A percentile compares a stretch with the other conserved stretches of the same genome.
These are phyloP conservation scores for Colletotrichum sublineola DNA, from an alignment of 2,329 filamentous ascomycete genomes.

Conservation along the genomic window DNA sequence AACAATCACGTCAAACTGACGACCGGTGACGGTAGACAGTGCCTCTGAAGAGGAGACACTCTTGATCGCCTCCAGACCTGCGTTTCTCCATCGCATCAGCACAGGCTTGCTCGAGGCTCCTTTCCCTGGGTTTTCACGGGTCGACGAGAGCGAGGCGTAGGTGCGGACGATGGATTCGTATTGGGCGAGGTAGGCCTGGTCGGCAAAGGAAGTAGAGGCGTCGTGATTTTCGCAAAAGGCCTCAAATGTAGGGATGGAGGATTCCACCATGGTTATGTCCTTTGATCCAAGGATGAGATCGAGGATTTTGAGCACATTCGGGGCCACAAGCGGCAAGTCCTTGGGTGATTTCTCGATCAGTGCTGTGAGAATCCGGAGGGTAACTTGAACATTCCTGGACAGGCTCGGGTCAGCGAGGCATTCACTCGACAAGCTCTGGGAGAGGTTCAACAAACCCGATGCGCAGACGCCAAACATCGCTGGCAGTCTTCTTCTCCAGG, in stretches of 20 bases:
- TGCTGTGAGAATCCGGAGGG: constrained; percentile 89
- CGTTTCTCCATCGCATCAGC: constrained; percentile 81
- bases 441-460: constrained; percentile 75
- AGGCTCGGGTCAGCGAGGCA: constrained; percentile 10
- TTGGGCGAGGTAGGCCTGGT: constrained; percentile 84
- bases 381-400: constrained; percentile 89
- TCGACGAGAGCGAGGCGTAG: constrained; percentile 85
- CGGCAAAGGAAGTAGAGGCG: constrained; percentile 84
- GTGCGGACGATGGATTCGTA: constrained; percentile 85
- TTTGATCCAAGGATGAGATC: constrained; percentile 85
- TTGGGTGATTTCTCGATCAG: constrained; percentile 94
- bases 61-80: constrained; percentile 82
- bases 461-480: constrained; percentile 89
- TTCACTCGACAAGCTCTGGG: constrained; percentile 2
- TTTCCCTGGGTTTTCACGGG: constrained; percentile 65
- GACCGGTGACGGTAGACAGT: constrained; percentile 79
- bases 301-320: constrained; percentile 86
- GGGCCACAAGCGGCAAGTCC: constrained; percentile 89
- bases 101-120: constrained; percentile 76
- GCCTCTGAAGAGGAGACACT: constrained; percentile 85
- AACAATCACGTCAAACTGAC: constrained; percentile 83
- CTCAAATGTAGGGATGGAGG: constrained; percentile 87
- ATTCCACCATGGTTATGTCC: constrained; percentile 93
- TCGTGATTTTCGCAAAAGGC: constrained; percentile 92
- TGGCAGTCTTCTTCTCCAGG: constrained; percentile 91